These are phyloP conservation scores for Blastobotrys aristatus DNA, from an alignment of 1,139 yeast species.

Conservation along the genomic window DNA sequence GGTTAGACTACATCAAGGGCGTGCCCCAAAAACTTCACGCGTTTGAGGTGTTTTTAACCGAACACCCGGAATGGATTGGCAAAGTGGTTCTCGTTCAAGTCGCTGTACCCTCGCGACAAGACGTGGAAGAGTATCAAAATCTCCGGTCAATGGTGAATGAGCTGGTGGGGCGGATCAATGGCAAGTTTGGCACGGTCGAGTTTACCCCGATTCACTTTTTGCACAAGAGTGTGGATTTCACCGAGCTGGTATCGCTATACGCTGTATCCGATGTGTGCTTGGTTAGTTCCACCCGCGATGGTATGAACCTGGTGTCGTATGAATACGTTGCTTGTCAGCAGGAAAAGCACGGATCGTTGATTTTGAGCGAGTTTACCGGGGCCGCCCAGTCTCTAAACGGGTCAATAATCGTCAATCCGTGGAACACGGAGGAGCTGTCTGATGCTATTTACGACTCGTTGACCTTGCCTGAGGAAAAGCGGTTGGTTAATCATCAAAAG, in stretches of 20 bases:
- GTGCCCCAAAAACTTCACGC: slow-evolving; percentile 97
- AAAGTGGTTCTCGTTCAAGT: slow-evolving; percentile 94
- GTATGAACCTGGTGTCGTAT: slow-evolving; percentile 94
- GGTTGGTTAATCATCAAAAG: slow-evolving; percentile 69
- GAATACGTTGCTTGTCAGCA: slow-evolving; percentile 97
- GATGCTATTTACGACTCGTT: slow-evolving; percentile 82
- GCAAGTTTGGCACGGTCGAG: slow-evolving; percentile 93
- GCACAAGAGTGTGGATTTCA: slow-evolving; percentile 87
- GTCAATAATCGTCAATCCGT: slow-evolving; percentile 88
- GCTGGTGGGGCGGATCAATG: slow-evolving; percentile 93
- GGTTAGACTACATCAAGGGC: slow-evolving; percentile 93
- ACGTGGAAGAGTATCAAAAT: slow-evolving; percentile 96
- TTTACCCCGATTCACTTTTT: slow-evolving; percentile 96
- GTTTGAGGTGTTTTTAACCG: slow-evolving; percentile 82
- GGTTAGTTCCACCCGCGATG: slow-evolving; percentile 93
- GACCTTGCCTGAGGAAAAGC: slow-evolving; percentile 78
- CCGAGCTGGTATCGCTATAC: slow-evolving; percentile 85
- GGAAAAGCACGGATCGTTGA: slow-evolving; percentile 76
- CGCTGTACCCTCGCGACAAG: slow-evolving; percentile 97
- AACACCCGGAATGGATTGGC: slow-evolving; percentile 98
- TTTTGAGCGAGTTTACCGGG: slow-evolving; percentile 92
- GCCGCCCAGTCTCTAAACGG: slow-evolving; percentile 99
- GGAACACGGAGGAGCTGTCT: slow-evolving; percentile 95
- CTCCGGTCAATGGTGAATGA: slow-evolving; percentile 92
- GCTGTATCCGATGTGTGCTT: slow-evolving; percentile 84